Conservation (phyloP, 1,139 yeast species). For the Petasospora fabianii region DNA sequence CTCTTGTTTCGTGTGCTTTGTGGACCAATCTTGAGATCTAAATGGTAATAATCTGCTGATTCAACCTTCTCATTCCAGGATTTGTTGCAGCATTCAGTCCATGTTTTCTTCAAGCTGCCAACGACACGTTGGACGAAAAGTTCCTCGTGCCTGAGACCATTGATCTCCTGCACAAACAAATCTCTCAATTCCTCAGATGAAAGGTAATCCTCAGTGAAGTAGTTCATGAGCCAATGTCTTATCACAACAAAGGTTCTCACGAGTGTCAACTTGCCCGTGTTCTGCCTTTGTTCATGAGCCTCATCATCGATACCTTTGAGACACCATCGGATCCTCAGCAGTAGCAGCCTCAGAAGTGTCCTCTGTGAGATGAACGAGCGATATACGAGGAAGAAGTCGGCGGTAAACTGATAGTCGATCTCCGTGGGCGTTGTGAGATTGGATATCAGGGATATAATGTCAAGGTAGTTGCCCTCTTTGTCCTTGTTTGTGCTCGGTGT, state of each 20-base stretch:
- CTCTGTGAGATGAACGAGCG: slow-evolving; percentile 62
- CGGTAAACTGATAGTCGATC: slow-evolving; percentile 70
- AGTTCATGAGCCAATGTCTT: slow-evolving; percentile 85
- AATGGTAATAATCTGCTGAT: slow-evolving; percentile 15
- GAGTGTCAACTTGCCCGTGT: slow-evolving; percentile 64
- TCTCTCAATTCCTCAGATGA: slow-evolving; percentile 44
- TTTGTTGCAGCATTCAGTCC: slow-evolving; percentile 29
- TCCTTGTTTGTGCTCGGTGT: slow-evolving; percentile 3
- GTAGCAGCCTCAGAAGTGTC: slow-evolving; percentile 55
- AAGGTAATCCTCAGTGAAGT: slow-evolving; percentile 67
- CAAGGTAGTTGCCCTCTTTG: slow-evolving; percentile 20
- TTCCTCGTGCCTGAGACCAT: slow-evolving; percentile 35
- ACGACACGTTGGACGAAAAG: slow-evolving; percentile 40
- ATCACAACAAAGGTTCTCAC: slow-evolving; percentile 82
- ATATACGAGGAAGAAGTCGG: slow-evolving; percentile 85
- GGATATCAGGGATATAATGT: slow-evolving; percentile 54
- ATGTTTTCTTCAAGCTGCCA: slow-evolving; percentile 39
- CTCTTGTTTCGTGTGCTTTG: slow-evolving; percentile 29
- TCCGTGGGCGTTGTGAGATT: slow-evolving; percentile 76
- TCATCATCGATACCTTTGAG: slow-evolving; percentile 37
- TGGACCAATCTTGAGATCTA: slow-evolving; percentile 28
- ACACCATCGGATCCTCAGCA: slow-evolving; percentile 74
- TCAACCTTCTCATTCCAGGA: slow-evolving; percentile 24
- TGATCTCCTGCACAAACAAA: slow-evolving; percentile 45
- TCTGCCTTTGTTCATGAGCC: slow-evolving; percentile 35